Evolutionary conservation across 176 grass and related monocot species (phyloP), one percentile per base, ranked within the genome.

Genomic region (Triticum turgidum): DNA sequence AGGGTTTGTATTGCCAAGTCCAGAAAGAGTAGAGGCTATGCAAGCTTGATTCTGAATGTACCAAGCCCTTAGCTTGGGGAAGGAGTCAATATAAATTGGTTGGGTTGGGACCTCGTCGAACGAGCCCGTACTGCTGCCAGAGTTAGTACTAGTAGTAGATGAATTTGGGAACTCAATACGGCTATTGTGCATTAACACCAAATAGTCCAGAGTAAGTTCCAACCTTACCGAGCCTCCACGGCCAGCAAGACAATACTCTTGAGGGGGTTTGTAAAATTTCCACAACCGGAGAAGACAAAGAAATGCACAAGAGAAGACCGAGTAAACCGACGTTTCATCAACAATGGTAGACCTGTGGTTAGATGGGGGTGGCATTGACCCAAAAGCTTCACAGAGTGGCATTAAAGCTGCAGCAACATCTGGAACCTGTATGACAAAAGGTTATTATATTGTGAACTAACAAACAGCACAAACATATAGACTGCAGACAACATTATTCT

Each of bases 21-120:
- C 94, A 89, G 97, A 96, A 80, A 99, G 97, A 83, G 92, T 89
- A 45, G 97, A 99, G 20, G 97, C 94, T 84, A 99, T 91, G 82
- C 94, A 99, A 83, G 97, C 97, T 90, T 99, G 94, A 91, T 99
- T 99, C 85, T 99, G 92, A n/a, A 94, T 87, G 75, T 96, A 90
- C 97, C 97, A 99, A 83, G 94, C 89, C 27, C 85, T 89, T 87
- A 99, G 86, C 80, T 94, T 99, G 45, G 97, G 97, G 54, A 99
- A 99, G 29, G 94, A 99, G 80, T 99, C 97, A 71, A 99, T 94
- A 80, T 99, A 99, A 83, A 96, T 45, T 11, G 84, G 85, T 54
- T 93, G 86, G 74, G 84, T 76, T 87, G 87, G 72, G 80, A 86
- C 82, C 83, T 91, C 82, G 1, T 85, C 73, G 56, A 86, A 74